Evolutionary conservation across 1,284 basidiomycete species (phyloP), one percentile per base, ranked within the genome.

Genomic region (Vanrija pseudolonga): DNA sequence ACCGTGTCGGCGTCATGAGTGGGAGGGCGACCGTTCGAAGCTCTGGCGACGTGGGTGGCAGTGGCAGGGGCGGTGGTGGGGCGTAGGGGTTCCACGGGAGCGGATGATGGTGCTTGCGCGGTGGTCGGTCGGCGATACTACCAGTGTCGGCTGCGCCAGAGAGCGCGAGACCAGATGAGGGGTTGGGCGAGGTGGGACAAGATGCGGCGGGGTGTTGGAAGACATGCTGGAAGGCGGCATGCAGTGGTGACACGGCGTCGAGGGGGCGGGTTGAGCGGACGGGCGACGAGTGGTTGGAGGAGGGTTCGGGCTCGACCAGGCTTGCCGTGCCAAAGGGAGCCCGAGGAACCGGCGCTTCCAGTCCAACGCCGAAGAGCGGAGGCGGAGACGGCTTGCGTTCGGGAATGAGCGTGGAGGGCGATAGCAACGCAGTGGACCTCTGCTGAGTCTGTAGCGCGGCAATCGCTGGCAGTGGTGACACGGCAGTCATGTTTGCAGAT

Each of bases 11-110:
- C 3, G 71, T 69, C 48, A 71, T 39, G 3, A 45, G 28, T 6
- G 71, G 71, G 15, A 72, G 56, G 6, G 55, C 67, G 1, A 72
- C 60, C 6, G 67, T 63, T n/a, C 57, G 51, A 12, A 72, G 44
- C 50, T 67, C 66, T 20, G 71, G 71, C 20, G 63, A 65, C 15
- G 37, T 44, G 7, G 69, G 69, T 1, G 63, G 49, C 0, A 26
- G 44, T 15, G 63, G 47, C 24, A 53, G 15, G 6, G 57, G 44
- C 20, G 63, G 60, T 5, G 55, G 45, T 6, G 24, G 42, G 11
- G 47, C 46, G 45, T 56, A 47, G 2, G 62, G 62, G 52, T 65
- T 51, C 48, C 53, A 60, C 8, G 64, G 63, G 40, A 65, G 48
- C 23, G 18, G 38, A 2, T 49, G 42, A 12, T 19, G 50, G 37